Evolutionary conservation across 2,329 filamentous ascomycete genomes (phyloP), one percentile per base, ranked within the genome.

Genomic region (Pseudogymnoascus sp.): DNA sequence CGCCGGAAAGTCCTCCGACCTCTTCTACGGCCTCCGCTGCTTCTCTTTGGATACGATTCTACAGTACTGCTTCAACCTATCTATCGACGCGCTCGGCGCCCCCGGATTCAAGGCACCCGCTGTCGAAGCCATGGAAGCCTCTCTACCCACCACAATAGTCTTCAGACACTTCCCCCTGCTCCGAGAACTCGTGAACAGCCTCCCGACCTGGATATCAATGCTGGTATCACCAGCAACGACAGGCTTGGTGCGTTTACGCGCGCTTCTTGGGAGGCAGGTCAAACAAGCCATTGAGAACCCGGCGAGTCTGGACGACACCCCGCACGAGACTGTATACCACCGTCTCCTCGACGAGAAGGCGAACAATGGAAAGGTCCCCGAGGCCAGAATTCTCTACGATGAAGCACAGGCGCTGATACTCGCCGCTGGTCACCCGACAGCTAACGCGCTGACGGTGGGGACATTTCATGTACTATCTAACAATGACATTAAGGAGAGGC

Each of bases 331-430:
- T 1, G 73, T 76, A 34, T 76, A 73, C 57, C 70, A 75, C 61
- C 68, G 71, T 7, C 65, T 76, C 10, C 64, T 76, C 8, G 68
- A 69, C n/a, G 69, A 68, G 1, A 68, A 72, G 14, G 68, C 69
- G 31, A 65, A 74, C 37, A 67, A 73, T 64, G 68, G 69, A 7
- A 63, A 66, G 14, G 62, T 68, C n/a, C 68, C 68, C 19, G 67
- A 66, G 7, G 62, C 66, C 2, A 60, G 25, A 2, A 63, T n/a
- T 25, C 67, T 80, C 5, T 77, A 75, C 60, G 76, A 80, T 13
- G 79, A 80, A 69, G 74, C 73, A 2, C 74, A 77, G 67, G 74
- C 76, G 1, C 70, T 81, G 43, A 71, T 81, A 67, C 79, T 79
- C 63, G 79, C 74, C 4, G 79, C 78, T 13, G 73, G 73, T 4